Evolutionary conservation across 2,329 filamentous ascomycete genomes (phyloP), one percentile per base, ranked within the genome.

Genomic region (Grosmannia huntii): DNA sequence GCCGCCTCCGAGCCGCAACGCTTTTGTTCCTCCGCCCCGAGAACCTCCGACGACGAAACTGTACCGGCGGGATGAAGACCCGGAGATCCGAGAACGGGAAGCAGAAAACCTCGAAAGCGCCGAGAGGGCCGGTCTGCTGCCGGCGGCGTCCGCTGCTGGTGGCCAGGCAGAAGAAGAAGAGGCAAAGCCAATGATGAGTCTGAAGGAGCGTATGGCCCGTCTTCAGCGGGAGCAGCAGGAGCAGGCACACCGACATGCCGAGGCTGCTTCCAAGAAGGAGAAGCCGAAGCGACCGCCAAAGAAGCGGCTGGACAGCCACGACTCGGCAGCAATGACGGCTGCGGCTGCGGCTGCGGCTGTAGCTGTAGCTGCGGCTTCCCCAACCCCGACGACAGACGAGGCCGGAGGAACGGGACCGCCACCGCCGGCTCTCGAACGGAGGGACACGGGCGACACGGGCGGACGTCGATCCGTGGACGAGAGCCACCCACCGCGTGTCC

Each of bases 171-270:
- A 76, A 49, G 89, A 94, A 58, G 89, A 95, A 50, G 84, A 89
- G 65, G 91, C 92, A 1, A 96, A 97, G 72, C 90, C 91, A 27
- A 88, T 90, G 58, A 88, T 90, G 58, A 96, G 89, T 64, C 71
- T 99, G 61, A 99, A 97, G 72, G 94, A 99, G 70, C 83, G 94
- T 62, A 96, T 99, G 73, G 94, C 94, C 31, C 76, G 96, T 56
- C 76, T 99, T 19, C 94, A 99, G 70, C 92, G 89, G 68, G 90
- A 97, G 70, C 94, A 99, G 71, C 76, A 89, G 68, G 94, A 97
- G 68, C 89, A 94, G 68, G 89, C 91, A 5, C 80, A 86, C 62
- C 80, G 91, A 56, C 87, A 92, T 71, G 87, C 88, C 9, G 89
- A 94, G 44, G 82, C 86, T 19, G 78, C 79, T 23, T 78, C 85